Evolutionary conservation across 2,329 filamentous ascomycete genomes (phyloP), one percentile per base, ranked within the genome.

Genomic region (Neocucurbitaria cava): DNA sequence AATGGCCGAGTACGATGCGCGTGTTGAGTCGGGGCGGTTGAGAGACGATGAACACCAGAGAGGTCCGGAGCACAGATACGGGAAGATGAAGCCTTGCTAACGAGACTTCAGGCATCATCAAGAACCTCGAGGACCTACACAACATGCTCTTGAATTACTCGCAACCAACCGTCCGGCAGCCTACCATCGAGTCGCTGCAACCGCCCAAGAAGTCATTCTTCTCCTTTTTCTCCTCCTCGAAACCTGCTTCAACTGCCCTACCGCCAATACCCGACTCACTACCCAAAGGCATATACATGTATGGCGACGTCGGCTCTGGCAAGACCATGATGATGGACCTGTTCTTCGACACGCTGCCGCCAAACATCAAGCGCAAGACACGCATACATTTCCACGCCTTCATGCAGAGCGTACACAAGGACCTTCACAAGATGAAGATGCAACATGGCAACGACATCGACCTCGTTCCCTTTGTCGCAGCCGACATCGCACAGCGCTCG

Each of bases 261-360:
- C 69, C 78, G 54, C 75, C 81, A 3, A 89, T 96, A 20, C 87
- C 92, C 0, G 77, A 83, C n/a, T 83, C 89, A 59, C 81, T 97
- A 1, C 95, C 95, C 0, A 89, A 91, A 62, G 95, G 95, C 0
- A 78, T 99, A 28, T 99, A 99, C 76, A 89, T 99, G 75, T 97
- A 91, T 70, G 95, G 95, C 54, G 95, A 99, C 74, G 95, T 99
- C 2, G 95, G 95, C 36, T 96, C 92, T 68, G 95, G 95, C 58
- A 99, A 99, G 83, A 99, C 95, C 2, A 99, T 99, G 95, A 82
- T 99, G 72, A 99, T 99, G 95, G 94, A 99, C 73, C 82, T 99
- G 45, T 97, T 98, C 76, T 96, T 93, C 79, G 93, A 98, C 61
- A 97, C 94, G 0, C 81, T 98, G 20, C 95, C 95, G 0, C 75